phyloP scores from a whole-genome alignment of 2,329 filamentous ascomycete species.

The Diplodia seriata region DNA sequence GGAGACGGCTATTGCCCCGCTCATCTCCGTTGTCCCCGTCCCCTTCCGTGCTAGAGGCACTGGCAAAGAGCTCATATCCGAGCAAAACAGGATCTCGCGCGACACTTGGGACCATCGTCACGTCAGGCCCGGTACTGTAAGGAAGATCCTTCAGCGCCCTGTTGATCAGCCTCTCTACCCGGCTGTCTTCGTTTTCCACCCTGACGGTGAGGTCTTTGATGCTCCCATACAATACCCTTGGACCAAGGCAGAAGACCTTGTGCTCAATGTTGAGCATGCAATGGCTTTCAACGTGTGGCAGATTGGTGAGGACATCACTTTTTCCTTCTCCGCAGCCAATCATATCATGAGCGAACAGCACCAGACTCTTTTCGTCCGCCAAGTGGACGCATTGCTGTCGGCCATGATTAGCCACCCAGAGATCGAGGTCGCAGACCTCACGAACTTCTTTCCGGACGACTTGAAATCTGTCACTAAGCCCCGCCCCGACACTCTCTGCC shows the following conservation, averaged over 20 bases:
- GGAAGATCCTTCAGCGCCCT: slow-evolving; percentile 40
- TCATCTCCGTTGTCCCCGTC: slow-evolving; percentile 46
- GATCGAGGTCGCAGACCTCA: slow-evolving; percentile 37
- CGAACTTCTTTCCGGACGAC: slow-evolving; percentile 37
- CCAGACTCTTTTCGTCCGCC: slow-evolving; percentile 41
- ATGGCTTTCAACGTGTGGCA: slow-evolving; percentile 51
- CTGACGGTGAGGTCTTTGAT: slow-evolving; percentile 27
- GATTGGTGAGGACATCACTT: slow-evolving; percentile 33
- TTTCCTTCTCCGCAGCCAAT: slow-evolving; percentile 41
- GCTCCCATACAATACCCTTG: slow-evolving; percentile 37
- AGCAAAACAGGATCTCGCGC: slow-evolving; percentile 40
- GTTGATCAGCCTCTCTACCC: slow-evolving; percentile 43
- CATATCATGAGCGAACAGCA: slow-evolving; percentile 41
- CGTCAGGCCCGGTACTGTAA: slow-evolving; percentile 42
- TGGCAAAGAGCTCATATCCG: slow-evolving; percentile 38
- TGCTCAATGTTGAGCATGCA: slow-evolving; percentile 52
- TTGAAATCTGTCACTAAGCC: slow-evolving; percentile 71
- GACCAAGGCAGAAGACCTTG: slow-evolving; percentile 41
- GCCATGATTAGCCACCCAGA: slow-evolving; percentile 42
- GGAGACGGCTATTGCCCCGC: slow-evolving; percentile 42
- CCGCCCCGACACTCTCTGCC: slow-evolving; percentile 60
- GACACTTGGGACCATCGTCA: slow-evolving; percentile 41
- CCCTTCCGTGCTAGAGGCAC: slow-evolving; percentile 42
- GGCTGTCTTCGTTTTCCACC: slow-evolving; percentile 46
- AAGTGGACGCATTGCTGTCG: slow-evolving; percentile 43